Evolutionary conservation across 2,329 filamentous ascomycete genomes (phyloP).

Genomic region (Fusarium stilboides): DNA sequence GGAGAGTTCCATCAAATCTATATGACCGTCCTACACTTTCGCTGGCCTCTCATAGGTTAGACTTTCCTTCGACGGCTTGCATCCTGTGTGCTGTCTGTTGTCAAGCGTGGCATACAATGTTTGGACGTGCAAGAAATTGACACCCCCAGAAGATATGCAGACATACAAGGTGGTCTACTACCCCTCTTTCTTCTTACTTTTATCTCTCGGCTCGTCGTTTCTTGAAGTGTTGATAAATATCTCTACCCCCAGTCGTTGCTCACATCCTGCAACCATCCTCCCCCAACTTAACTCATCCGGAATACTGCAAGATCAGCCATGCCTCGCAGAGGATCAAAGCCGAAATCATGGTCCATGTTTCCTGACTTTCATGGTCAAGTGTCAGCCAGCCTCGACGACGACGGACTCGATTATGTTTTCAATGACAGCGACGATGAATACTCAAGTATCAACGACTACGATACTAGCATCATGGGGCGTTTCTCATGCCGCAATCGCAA

Average conservation of each 20-base stretch:
- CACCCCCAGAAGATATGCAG: not conserved
- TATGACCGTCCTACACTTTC: too few relatives aligned
- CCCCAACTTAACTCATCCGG: not conserved
- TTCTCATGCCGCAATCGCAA: constrained; percentile 52
- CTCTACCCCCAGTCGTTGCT: too few relatives aligned
- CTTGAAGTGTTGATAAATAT: too few relatives aligned
- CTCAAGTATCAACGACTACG: constrained; percentile 37
- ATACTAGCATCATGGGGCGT: constrained; percentile 53
- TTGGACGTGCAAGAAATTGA: not conserved
- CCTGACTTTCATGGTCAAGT: constrained; percentile 38
- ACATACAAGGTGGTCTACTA: not conserved
- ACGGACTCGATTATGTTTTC: constrained; percentile 45
- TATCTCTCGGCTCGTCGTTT: not conserved
- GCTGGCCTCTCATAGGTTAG: too few relatives aligned
- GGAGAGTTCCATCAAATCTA: too few relatives aligned
- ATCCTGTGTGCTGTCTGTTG: not conserved
- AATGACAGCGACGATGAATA: constrained; percentile 35
- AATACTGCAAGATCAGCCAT: not conserved
- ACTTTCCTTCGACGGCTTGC: too few relatives aligned
- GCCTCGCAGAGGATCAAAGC: not conserved
- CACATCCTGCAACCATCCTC: too few relatives aligned
- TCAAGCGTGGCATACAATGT: not conserved
- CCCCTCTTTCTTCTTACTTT: not conserved
- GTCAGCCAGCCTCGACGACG: constrained; percentile 21
- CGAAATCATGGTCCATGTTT: constrained; percentile 40